Base-by-base conservation (phyloP, 768 basidiomycete species). In the Tricholoma bakamatsutake region DNA sequence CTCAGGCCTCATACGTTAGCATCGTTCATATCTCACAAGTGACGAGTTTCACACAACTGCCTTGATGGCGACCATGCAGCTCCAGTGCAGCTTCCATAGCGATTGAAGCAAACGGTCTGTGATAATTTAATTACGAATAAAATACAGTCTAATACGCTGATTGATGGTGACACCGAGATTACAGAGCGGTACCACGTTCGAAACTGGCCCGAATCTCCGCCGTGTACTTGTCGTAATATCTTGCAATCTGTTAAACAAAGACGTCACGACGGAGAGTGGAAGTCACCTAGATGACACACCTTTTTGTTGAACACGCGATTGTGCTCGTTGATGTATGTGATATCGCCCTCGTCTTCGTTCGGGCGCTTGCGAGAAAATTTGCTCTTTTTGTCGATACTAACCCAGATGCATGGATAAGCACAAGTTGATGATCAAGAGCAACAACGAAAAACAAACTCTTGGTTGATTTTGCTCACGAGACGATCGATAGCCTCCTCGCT, bases 311-410 rank as follows among this genome's bases (percentile, higher is more conserved):
- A 98, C 47, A 97, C 93, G 59, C 93, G 83, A 71, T 98, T 95
- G 71, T 89, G 87, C 71, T 98, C 93, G 78, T 99, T 99, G 81
- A 99, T 99, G 69, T 98, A 99, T 5, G 94, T 98, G 70, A 99
- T 90, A 62, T 98, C 95, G 53, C 91, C 94, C 58, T 95, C 88
- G 51, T 91, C 90, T 64, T 98, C 94, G 75, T 96, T 93, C 69
- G 76, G 81, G 62, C 80, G 79, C 73, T 96, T 96, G 61, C 93
- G 80, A 39, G 90, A 93, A 74, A 93, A 92, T 66, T 90, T 94
- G 66, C 82, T 78, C 69, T 91, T 88, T 76, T 92, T 90, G 75
- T 94, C 92, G 62, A 93, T 83, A 63, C 93, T 95, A 61, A 31
- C 3, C 40, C 57, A 58, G 11, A 18, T 4, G 18, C 37, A 35